Evolutionary conservation across 176 grass and related monocot genomes (phyloP).

Genomic region (Poa annua): DNA sequence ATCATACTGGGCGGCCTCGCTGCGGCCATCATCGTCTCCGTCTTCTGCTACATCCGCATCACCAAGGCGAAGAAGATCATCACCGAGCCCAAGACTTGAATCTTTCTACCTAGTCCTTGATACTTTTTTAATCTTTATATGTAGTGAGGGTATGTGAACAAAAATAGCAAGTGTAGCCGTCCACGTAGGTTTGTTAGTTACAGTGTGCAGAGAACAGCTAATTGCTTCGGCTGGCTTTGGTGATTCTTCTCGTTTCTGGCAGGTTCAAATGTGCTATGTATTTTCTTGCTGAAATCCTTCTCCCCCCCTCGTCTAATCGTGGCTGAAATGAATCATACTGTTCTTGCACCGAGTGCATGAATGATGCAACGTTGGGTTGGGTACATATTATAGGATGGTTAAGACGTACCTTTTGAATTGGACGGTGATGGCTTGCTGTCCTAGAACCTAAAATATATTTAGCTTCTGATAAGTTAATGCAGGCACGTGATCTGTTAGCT

Average conservation of each 20-base stretch:
- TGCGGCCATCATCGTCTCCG: conserved; percentile 53
- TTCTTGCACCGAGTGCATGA: background rate
- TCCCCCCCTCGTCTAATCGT: background rate
- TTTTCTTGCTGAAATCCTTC: conserved; percentile 9
- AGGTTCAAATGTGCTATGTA: background rate
- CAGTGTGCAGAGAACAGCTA: conserved; percentile 40
- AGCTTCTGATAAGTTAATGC: conserved; percentile 44
- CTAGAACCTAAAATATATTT: conserved; percentile 27
- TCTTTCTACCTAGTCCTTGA: conserved; percentile 1
- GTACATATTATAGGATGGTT: conserved; percentile 8
- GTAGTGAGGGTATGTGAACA: conserved; percentile 7
- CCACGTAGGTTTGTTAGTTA: conserved; percentile 41
- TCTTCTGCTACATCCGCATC: conserved; percentile 88
- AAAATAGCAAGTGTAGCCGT: conserved; percentile 12
- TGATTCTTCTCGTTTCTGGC: conserved; percentile 16
- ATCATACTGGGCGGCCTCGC: conserved; percentile 70
- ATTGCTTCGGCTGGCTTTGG: conserved; percentile 24
- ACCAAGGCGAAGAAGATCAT: conserved; percentile 62
- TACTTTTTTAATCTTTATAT: background rate
- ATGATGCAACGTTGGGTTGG: background rate
- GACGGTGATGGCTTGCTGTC: conserved; percentile 1
- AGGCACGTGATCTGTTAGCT: conserved; percentile 35
- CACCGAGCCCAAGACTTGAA: conserved; percentile 59
- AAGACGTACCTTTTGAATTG: background rate
- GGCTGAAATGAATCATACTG: background rate